Evolutionary conservation across 2,329 filamentous ascomycete species (phyloP).

Genomic region (Ascochyta koolunga): DNA sequence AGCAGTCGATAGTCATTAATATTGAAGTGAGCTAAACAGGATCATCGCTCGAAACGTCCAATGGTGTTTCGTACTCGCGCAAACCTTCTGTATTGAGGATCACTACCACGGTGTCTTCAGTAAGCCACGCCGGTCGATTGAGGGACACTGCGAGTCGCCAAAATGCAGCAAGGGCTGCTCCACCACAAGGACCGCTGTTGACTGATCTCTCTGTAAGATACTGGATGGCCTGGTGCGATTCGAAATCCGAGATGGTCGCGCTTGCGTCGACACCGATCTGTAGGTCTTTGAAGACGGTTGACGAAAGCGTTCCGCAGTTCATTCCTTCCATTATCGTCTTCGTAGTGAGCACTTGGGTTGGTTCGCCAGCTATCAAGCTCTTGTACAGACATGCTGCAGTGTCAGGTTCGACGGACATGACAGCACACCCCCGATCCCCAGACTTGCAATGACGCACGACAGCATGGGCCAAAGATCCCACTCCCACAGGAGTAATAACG

Average conservation of each 20-base stretch:
- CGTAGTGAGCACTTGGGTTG: slow-evolving; percentile 59
- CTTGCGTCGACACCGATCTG: slow-evolving; percentile 64
- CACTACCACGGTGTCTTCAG: slow-evolving; percentile 63
- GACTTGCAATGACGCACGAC: slow-evolving; percentile 70
- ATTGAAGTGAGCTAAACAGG: slow-evolving; percentile 52
- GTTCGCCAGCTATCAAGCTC: slow-evolving; percentile 57
- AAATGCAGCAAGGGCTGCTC: slow-evolving; percentile 64
- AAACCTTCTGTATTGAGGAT: slow-evolving; percentile 71
- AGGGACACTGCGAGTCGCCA: slow-evolving; percentile 52
- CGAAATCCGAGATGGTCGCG: slow-evolving; percentile 65
- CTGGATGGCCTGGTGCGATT: slow-evolving; percentile 65
- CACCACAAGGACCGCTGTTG: slow-evolving; percentile 67
- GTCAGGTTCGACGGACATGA: slow-evolving; percentile 75
- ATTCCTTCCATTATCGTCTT: slow-evolving; percentile 76
- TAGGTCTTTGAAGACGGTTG: slow-evolving; percentile 68
- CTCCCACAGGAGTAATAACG: slow-evolving; percentile 71
- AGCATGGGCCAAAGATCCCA: slow-evolving; percentile 74
- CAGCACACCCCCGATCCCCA: slow-evolving; percentile 37
- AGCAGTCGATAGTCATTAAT: slow-evolving; percentile 58
- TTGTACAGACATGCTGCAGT: slow-evolving; percentile 64
- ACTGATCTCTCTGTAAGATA: slow-evolving; percentile 59
- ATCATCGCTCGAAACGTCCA: slow-evolving; percentile 41
- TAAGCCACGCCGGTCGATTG: slow-evolving; percentile 45
- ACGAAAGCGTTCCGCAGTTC: slow-evolving; percentile 73
- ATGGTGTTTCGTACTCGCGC: slow-evolving; percentile 23